A percentile compares a stretch with the other conserved stretches of the same genome.
These are phyloP conservation scores for Tylopilus sp. DNA, from an alignment of 1,284 basidiomycete species.

Conservation along the genomic window DNA sequence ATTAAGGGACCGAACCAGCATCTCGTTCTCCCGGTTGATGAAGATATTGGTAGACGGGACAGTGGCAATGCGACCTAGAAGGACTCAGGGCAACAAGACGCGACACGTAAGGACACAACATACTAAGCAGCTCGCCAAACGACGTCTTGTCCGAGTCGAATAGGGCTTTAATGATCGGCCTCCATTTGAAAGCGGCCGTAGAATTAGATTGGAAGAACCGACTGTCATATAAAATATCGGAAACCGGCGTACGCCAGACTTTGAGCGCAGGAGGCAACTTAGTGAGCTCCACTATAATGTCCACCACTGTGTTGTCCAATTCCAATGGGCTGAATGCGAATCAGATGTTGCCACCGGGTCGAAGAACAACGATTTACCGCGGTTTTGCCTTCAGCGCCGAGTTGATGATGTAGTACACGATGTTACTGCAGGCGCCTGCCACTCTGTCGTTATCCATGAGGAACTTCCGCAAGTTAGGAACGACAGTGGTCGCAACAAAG, in stretches of 20 bases:
- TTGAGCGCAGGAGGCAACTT: constrained; percentile 77
- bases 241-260: constrained; percentile 79
- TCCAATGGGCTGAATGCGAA: constrained; percentile 58
- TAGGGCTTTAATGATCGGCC: constrained; percentile 72
- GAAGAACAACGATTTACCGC: constrained; percentile 42
- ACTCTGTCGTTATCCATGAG: constrained; percentile 86
- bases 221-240: constrained; percentile 82
- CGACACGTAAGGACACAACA: constrained; percentile 21
- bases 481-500: constrained; percentile 67
- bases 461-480: constrained; percentile 80
- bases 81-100: constrained; percentile 8
- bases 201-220: constrained; percentile 79
- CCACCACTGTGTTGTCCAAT: constrained; percentile 60
- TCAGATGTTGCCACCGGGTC: constrained; percentile 1
- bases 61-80: constrained; percentile 73
- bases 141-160: constrained; percentile 88
- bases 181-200: constrained; percentile 64
- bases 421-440: constrained; percentile 71
- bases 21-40: constrained; percentile 92
- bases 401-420: constrained; percentile 82
- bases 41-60: constrained; percentile 95
- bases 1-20: constrained; percentile 83
- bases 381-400: constrained; percentile 75
- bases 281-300: constrained; percentile 76
- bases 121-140: constrained; percentile 80